Evolutionary conservation across 352 stramenopile species (phyloP), one percentile per base, ranked within the genome.

Genomic region (Pythium aristosporum): DNA sequence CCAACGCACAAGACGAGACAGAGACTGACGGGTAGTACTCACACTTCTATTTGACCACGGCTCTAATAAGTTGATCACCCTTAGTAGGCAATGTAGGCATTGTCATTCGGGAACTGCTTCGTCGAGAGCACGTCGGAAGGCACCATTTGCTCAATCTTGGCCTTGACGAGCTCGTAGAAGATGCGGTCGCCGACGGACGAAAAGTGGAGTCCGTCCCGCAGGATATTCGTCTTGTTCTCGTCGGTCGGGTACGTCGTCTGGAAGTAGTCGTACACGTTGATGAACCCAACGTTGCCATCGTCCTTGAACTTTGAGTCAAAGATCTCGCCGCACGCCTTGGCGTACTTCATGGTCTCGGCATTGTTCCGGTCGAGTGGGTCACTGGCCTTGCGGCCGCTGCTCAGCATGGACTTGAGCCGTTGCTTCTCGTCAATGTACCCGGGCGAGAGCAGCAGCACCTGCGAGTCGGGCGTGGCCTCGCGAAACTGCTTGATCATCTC

Each of bases 291-390:
- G 54, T 61, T 34, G 6, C 6, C 25, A 44, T 61, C 54, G 30
- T 51, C 28, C 18, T 25, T 32, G 20, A 53, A 53, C 20, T 18
- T 53, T 21, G 41, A 61, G 20, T 42, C 51, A 21, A 42, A 42
- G 25, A 61, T 12, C 16, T 51, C 54, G 3, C 13, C n/a, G 54
- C 54, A 61, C 11, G 54, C 54, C 1, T 36, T 10, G 39, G 54
- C 54, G 30, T 61, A 61, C 42, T 51, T 37, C 25, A 39, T 15
- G 1, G 54, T 61, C 25, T 61, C 37, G 6, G 32, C 25, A 30
- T 61, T 61, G 28, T 61, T 61, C 13, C 54, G 54, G 42, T 61
- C 54, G 23, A 61, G 54, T 28, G 54, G 54, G 34, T 61, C 54
- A 13, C 36, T 44, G 10, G 44, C 23, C 25, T 61, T 61, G 41